A percentile compares a stretch with the other conserved stretches of the same genome.
These are phyloP conservation scores for Leishmania martiniquensis DNA, from an alignment of 208 protist genomes.

Conservation along the genomic window DNA sequence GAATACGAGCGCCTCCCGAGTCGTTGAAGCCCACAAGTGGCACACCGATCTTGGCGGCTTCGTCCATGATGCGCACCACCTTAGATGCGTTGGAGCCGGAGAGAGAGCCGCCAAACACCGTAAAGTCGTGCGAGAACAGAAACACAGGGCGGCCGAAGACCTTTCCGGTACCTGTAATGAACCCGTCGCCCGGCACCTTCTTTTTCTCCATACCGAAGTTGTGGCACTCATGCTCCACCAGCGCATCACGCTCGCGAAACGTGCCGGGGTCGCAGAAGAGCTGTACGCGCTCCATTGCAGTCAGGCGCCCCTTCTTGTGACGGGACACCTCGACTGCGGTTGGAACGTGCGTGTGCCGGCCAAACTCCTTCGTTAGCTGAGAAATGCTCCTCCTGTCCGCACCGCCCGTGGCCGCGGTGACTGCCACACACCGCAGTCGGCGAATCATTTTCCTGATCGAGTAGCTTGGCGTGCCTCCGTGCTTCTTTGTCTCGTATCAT, in stretches of 20 bases:
- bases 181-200: conserved; percentile 90
- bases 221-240: conserved; percentile 92
- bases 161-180: conserved; percentile 92
- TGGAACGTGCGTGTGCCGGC: conserved; percentile 38
- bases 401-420: conserved; percentile 13
- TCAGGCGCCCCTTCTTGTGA: conserved; percentile 93
- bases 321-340: conserved; percentile 63
- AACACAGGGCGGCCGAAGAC: conserved; percentile 95
- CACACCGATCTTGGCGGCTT: conserved; percentile 93
- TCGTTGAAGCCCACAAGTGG: conserved; percentile 98
- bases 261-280: conserved; percentile 91
- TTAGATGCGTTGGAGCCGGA: conserved; percentile 94
- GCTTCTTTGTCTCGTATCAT: not conserved
- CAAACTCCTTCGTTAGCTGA: conserved; percentile 28
- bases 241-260: conserved; percentile 94
- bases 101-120: conserved; percentile 95
- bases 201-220: conserved; percentile 95
- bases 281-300: conserved; percentile 94
- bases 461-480: not conserved
- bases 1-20: conserved; percentile 96
- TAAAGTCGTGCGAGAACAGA: conserved; percentile 97
- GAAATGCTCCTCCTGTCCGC: conserved; percentile 18
- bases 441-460: conserved; percentile 18
- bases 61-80: conserved; percentile 97
- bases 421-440: conserved; percentile 27